Evolutionary conservation across 495 filamentous ascomycete species (phyloP).

Genomic region (Penicillium subrubescens): DNA sequence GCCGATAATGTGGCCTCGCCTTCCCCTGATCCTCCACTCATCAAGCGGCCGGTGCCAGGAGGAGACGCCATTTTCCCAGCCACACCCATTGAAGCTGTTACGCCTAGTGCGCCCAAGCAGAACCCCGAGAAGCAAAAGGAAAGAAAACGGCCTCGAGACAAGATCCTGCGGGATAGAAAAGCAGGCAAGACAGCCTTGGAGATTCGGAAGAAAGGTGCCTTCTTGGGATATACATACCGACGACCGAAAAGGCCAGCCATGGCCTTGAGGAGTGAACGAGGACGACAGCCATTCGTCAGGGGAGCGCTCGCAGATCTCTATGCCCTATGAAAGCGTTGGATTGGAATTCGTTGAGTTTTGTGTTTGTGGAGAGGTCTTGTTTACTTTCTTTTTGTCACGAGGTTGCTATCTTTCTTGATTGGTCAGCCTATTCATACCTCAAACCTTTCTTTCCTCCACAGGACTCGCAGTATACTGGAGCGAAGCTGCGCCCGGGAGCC

Average conservation of each 20-base stretch:
- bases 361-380: not conserved
- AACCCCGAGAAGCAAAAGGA: constrained; percentile 48
- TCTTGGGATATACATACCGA: constrained; percentile 88
- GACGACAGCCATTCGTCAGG: constrained; percentile 30
- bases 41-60: not conserved
- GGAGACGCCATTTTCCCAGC: not conserved
- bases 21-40: not conserved
- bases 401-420: not conserved
- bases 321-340: constrained; percentile 15
- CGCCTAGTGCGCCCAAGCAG: constrained; percentile 15
- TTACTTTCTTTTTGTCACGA: not conserved
- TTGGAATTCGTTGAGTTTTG: not conserved
- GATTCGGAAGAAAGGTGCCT: constrained; percentile 76
- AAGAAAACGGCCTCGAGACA: constrained; percentile 75
- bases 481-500: not conserved
- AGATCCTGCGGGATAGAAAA: constrained; percentile 70
- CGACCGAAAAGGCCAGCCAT: constrained; percentile 49
- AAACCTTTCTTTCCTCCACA: not conserved
- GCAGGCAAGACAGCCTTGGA: constrained; percentile 68
- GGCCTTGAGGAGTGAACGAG: constrained; percentile 37
- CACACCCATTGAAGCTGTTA: not conserved
- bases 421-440: constrained; percentile 1
- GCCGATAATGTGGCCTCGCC: not conserved
- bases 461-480: not conserved
- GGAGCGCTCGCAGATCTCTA: constrained; percentile 34